A percentile compares a stretch with the other conserved stretches of the same genome.
Conservation (phyloP, 805 yeast species). For the Candida nonsorbophila region DNA sequence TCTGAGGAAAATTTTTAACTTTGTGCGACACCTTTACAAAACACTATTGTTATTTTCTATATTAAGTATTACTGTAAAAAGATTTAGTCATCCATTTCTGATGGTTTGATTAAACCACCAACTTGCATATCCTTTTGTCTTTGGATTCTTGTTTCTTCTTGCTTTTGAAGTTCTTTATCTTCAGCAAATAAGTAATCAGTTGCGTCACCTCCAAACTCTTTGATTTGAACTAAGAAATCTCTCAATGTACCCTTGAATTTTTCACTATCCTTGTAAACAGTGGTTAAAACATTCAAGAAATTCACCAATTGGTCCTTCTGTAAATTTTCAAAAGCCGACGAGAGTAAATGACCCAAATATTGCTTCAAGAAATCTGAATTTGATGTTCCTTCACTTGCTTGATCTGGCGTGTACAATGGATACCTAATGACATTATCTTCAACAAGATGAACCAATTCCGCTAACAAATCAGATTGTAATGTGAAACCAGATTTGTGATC, state of each 20-base stretch:
- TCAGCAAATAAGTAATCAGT: constrained; percentile 94
- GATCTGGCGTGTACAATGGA: constrained; percentile 75
- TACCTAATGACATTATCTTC: constrained; percentile 67
- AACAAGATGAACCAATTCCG: constrained; percentile 78
- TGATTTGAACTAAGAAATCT: constrained; percentile 94
- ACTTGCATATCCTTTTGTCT: constrained; percentile 79
- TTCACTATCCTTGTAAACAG: constrained; percentile 64
- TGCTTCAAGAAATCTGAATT: constrained; percentile 75
- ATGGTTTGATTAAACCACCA: constrained; percentile 92
- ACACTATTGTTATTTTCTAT: no score
- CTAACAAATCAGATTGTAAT: constrained; percentile 77
- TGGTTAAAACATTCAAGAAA: constrained; percentile 72
- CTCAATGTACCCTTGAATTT: constrained; percentile 82
- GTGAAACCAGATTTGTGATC: constrained; percentile 97
- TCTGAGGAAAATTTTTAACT: neutral
- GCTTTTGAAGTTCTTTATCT: constrained; percentile 74
- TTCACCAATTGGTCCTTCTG: constrained; percentile 75
- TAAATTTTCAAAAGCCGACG: constrained; percentile 89
- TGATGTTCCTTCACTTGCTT: constrained; percentile 81
- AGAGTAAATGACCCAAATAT: constrained; percentile 74
- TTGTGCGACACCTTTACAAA: neutral
- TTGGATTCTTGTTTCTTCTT: constrained; percentile 63
- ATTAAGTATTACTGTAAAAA: neutral
- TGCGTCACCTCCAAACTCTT: constrained; percentile 92
- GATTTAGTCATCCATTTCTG: constrained; percentile 74